phyloP scores from a whole-genome alignment of 495 filamentous ascomycete species.

The Lasiosphaeria ovina region DNA sequence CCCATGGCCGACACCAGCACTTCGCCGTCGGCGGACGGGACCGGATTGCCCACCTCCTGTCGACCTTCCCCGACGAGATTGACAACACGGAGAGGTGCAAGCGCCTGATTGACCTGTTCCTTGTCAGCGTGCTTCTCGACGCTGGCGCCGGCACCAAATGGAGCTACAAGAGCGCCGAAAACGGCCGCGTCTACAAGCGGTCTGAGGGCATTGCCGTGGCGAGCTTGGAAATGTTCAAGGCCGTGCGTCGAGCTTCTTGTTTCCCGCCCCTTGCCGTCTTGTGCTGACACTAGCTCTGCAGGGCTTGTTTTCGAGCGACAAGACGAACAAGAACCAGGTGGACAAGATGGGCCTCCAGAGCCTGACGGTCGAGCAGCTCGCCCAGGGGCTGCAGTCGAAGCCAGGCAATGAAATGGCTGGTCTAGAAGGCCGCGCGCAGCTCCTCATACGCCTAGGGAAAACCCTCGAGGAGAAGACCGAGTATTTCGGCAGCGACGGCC shows the following conservation, averaged over 20 bases:
- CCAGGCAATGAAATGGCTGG: conserved; percentile 82
- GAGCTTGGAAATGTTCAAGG: conserved; percentile 96
- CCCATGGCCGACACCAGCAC: conserved; percentile 87
- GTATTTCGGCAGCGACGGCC: conserved; percentile 78
- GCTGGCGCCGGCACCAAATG: conserved; percentile 80
- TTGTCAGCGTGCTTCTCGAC: conserved; percentile 87
- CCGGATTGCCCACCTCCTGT: conserved; percentile 69
- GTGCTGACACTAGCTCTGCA: conserved; percentile 20
- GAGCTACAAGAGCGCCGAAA: conserved; percentile 90
- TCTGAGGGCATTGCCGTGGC: conserved; percentile 94
- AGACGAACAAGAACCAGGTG: conserved; percentile 79
- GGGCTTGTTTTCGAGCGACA: conserved; percentile 86
- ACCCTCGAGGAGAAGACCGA: conserved; percentile 74
- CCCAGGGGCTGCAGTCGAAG: conserved; percentile 78
- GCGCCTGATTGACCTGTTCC: conserved; percentile 78
- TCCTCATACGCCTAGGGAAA: conserved; percentile 71
- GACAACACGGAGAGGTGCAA: conserved; percentile 73
- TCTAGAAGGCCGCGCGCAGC: conserved; percentile 78
- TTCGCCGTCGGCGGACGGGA: conserved; percentile 81
- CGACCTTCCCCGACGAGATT: conserved; percentile 59
- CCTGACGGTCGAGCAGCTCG: conserved; percentile 70
- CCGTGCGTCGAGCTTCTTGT: conserved; percentile 29
- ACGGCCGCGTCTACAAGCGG: conserved; percentile 75
- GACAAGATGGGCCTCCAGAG: conserved; percentile 77
- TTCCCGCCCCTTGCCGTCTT: too few relatives aligned